Evolutionary conservation across 2,329 filamentous ascomycete species (phyloP).

Genomic region (Dactylellina haptotyla): DNA sequence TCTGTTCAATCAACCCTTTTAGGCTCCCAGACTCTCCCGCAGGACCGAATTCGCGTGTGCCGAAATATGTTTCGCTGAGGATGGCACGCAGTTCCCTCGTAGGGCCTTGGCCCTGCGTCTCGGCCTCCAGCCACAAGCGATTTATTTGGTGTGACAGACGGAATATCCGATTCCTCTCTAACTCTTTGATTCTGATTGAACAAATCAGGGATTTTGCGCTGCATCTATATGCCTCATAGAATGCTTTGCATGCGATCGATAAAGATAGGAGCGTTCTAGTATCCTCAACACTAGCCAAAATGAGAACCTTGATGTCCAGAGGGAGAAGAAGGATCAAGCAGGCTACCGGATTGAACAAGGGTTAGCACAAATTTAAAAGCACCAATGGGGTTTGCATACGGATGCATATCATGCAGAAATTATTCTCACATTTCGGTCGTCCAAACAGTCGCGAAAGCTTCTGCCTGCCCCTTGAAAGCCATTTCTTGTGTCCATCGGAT

Average conservation of each 20-base stretch:
- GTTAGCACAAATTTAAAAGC: too few relatives aligned
- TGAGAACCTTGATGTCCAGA: conserved; percentile 12
- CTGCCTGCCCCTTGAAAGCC: background rate
- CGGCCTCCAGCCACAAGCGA: background rate
- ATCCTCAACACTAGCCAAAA: background rate
- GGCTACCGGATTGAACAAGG: background rate
- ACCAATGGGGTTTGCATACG: too few relatives aligned
- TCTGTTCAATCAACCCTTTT: conserved; percentile 2
- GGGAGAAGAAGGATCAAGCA: conserved; percentile 8
- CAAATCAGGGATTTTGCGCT: background rate
- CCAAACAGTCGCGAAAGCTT: background rate
- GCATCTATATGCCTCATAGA: conserved; percentile 1
- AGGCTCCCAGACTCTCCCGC: conserved; percentile 1
- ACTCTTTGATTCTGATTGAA: background rate
- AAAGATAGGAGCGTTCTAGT: background rate
- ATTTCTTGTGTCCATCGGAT: background rate
- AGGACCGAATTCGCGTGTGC: background rate
- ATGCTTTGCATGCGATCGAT: conserved; percentile 4
- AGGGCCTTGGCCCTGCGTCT: background rate
- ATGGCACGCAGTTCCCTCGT: background rate
- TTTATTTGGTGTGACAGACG: background rate
- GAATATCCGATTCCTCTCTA: background rate
- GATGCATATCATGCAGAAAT: too few relatives aligned
- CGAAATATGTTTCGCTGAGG: conserved; percentile 1
- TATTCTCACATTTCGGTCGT: background rate